Percentiles rank a stretch among this genome's conserved stretches.
Conservation (phyloP, 2,329 filamentous ascomycete species). For the Cordyceps fumosorosea region DNA sequence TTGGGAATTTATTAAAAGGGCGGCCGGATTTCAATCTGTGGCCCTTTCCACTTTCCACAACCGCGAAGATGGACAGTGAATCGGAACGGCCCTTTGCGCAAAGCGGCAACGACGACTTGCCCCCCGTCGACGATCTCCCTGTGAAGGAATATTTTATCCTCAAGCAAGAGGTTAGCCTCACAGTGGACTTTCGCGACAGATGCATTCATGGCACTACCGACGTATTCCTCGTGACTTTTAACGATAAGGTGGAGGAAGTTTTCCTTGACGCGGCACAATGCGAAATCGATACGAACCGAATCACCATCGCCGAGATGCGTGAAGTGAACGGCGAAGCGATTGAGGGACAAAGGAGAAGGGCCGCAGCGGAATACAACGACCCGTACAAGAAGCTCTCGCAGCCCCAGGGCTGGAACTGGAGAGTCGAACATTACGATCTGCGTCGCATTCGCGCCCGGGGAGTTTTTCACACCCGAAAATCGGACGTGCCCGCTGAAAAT, state of each 20-base stretch:
- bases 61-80: neutral
- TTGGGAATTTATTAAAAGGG: neutral
- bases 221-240: constrained; percentile 65
- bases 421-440: constrained; percentile 69
- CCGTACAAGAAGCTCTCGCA: constrained; percentile 61
- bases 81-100: constrained; percentile 22
- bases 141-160: constrained; percentile 50
- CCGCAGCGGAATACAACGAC: constrained; percentile 46
- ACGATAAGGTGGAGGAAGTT: constrained; percentile 51
- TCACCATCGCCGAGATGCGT: constrained; percentile 42
- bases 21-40: neutral
- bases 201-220: constrained; percentile 72
- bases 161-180: constrained; percentile 82
- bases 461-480: constrained; percentile 43
- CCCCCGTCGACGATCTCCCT: constrained; percentile 28
- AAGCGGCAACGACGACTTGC: constrained; percentile 26
- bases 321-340: constrained; percentile 29
- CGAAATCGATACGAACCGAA: constrained; percentile 46
- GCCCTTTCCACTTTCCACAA: neutral
- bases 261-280: constrained; percentile 57
- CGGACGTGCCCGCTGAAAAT: constrained; percentile 48
- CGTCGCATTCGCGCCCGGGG: constrained; percentile 59
- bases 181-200: constrained; percentile 76
- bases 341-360: constrained; percentile 33
- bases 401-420: constrained; percentile 53